Percentiles rank a stretch among this genome's conserved stretches.
Conservation (phyloP, 2,329 filamentous ascomycete species). For the Domatiomyces globalis region DNA sequence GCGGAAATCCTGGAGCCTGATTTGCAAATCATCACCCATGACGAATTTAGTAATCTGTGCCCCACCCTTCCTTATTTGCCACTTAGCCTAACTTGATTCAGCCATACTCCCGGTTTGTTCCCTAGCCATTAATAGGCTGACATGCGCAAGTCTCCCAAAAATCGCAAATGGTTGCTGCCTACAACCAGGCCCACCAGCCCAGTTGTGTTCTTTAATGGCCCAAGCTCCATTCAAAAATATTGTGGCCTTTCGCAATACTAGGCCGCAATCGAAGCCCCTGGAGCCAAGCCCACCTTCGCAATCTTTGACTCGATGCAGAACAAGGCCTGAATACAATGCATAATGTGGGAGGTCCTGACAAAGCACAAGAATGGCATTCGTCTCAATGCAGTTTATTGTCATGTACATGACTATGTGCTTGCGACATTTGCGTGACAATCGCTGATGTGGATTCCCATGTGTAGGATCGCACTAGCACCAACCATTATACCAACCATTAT, state of each 20-base stretch:
- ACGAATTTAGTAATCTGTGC: neutral
- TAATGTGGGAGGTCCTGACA: neutral
- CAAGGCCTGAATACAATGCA: neutral
- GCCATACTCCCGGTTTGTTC: too few species aligned
- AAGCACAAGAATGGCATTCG: neutral
- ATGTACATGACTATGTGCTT: neutral
- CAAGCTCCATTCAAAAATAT: neutral
- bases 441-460: neutral
- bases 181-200: too few species aligned
- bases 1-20: neutral
- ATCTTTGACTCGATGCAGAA: neutral
- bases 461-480: neutral
- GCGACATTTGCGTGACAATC: neutral
- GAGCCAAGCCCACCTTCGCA: neutral
- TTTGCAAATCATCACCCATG: neutral
- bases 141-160: neutral
- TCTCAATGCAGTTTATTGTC: neutral
- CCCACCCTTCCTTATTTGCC: neutral
- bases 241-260: neutral
- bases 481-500: neutral
- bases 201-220: too few species aligned
- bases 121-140: neutral
- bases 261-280: too few species aligned
- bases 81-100: neutral
- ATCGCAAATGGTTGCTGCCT: neutral